phyloP scores from a whole-genome alignment of 345 rosid genomes.

The Citrus inodora region DNA sequence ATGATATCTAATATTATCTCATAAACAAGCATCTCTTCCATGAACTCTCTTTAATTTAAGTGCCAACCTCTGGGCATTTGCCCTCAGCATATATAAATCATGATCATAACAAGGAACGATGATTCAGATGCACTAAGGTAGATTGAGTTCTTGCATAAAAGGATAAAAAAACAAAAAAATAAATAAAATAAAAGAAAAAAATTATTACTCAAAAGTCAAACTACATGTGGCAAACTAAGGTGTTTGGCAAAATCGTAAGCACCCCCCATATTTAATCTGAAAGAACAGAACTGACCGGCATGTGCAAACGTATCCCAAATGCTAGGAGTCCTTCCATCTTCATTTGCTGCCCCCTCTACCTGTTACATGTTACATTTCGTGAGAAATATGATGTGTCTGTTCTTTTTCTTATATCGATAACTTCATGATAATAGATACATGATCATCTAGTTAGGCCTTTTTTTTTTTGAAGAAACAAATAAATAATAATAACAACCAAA shows the following conservation, averaged over 20 bases:
- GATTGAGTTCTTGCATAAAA: background rate
- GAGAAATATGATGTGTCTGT: background rate
- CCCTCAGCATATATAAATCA: background rate
- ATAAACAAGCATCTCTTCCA: background rate
- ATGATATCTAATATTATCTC: background rate
- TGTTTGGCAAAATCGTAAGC: background rate
- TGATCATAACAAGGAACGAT: background rate
- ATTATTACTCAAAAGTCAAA: background rate
- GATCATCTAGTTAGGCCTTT: background rate
- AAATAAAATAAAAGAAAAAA: too few species aligned
- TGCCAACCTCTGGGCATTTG: background rate
- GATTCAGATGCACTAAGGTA: background rate
- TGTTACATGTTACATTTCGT: background rate
- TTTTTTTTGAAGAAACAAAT: too few species aligned
- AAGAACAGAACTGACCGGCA: constrained; percentile 20
- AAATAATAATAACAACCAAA: too few species aligned
- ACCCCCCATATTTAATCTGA: background rate
- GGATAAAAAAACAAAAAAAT: background rate
- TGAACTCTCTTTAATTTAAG: background rate
- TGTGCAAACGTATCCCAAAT: constrained; percentile 39
- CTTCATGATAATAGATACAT: too few species aligned
- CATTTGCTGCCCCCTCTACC: constrained; percentile 48
- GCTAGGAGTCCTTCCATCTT: constrained; percentile 47
- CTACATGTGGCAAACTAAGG: background rate
- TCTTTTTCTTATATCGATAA: background rate